Evolutionary conservation across 768 basidiomycete species (phyloP).

Genomic region (Mycena vitilis): DNA sequence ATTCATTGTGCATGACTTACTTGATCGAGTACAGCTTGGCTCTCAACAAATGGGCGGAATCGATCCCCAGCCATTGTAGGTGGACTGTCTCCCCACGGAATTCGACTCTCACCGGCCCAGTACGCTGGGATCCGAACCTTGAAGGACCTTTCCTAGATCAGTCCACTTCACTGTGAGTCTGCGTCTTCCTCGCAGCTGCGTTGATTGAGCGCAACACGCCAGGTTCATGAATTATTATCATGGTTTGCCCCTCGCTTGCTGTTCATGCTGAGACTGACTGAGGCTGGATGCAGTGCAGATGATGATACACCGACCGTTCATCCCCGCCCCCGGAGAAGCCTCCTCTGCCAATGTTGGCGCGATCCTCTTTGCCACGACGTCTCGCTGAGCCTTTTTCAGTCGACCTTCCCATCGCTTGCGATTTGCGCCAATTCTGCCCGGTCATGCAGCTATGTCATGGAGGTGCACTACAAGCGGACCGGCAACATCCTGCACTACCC

Average conservation of each 20-base stretch:
- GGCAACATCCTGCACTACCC: slow-evolving; percentile 43
- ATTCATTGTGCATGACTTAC: no score
- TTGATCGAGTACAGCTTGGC: slow-evolving; percentile 46
- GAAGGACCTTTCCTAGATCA: slow-evolving; percentile 33
- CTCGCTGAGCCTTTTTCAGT: not conserved
- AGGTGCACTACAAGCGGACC: slow-evolving; percentile 12
- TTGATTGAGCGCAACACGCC: not conserved
- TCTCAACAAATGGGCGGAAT: slow-evolving; percentile 69
- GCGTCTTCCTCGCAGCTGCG: not conserved
- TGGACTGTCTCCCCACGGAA: no score
- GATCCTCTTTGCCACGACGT: no score
- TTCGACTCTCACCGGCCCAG: slow-evolving; percentile 30
- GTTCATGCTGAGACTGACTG: not conserved
- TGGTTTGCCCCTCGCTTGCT: not conserved
- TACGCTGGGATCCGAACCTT: slow-evolving; percentile 55
- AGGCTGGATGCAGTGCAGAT: slow-evolving; percentile 45
- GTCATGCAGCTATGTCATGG: slow-evolving; percentile 51
- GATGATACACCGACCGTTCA: slow-evolving; percentile 59
- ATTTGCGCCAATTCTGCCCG: slow-evolving; percentile 58
- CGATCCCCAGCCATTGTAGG: slow-evolving; percentile 57
- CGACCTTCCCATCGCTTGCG: slow-evolving; percentile 50
- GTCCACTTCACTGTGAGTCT: slow-evolving; percentile 22
- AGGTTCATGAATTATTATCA: slow-evolving; percentile 53
- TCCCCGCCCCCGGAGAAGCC: slow-evolving; percentile 42
- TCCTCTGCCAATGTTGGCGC: not conserved